A percentile compares a stretch with the other conserved stretches of the same genome.
phyloP scores from a whole-genome alignment of 1,284 basidiomycete species.

The Pyrrhoderma noxium region DNA sequence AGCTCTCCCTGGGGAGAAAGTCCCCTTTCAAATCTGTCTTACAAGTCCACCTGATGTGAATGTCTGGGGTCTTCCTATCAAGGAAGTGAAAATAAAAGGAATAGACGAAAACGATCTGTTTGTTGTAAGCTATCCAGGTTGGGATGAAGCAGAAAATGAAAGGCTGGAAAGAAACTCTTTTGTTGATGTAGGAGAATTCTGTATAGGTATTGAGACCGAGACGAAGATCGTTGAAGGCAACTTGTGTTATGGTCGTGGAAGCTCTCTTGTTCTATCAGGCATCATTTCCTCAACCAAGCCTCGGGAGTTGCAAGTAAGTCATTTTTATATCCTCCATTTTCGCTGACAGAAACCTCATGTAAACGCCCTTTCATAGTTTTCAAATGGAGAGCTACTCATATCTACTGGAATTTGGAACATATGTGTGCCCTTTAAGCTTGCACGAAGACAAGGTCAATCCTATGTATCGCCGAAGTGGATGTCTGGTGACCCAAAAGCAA shows the following conservation, averaged over 20 bases:
- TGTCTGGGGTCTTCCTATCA: conserved; percentile 50
- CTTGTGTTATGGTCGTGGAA: conserved; percentile 50
- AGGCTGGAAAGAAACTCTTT: background rate
- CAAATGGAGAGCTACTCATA: conserved; percentile 44
- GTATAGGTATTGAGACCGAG: conserved; percentile 16
- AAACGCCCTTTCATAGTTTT: conserved; percentile 34
- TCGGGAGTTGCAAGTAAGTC: conserved; percentile 38
- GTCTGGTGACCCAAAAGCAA: conserved; percentile 34
- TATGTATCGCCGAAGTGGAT: conserved; percentile 44
- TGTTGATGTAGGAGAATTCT: no score
- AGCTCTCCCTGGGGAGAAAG: conserved; percentile 50
- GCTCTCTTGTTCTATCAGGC: conserved; percentile 49
- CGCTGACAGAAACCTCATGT: background rate
- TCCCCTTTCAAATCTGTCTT: conserved; percentile 67
- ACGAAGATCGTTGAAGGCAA: conserved; percentile 29
- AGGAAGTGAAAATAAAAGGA: conserved; percentile 39
- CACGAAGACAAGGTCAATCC: conserved; percentile 29
- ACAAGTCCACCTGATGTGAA: conserved; percentile 38
- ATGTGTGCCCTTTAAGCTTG: conserved; percentile 46
- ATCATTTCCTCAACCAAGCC: conserved; percentile 43
- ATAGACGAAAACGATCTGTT: conserved; percentile 40
- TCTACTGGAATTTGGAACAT: conserved; percentile 57
- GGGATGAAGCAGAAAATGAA: conserved; percentile 15
- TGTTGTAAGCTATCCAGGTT: conserved; percentile 37
- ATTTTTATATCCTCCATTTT: conserved; percentile 17